Evolutionary conservation across 1,139 yeast genomes (phyloP), one percentile per base, ranked within the genome.

Genomic region (Diutina rugosa): DNA sequence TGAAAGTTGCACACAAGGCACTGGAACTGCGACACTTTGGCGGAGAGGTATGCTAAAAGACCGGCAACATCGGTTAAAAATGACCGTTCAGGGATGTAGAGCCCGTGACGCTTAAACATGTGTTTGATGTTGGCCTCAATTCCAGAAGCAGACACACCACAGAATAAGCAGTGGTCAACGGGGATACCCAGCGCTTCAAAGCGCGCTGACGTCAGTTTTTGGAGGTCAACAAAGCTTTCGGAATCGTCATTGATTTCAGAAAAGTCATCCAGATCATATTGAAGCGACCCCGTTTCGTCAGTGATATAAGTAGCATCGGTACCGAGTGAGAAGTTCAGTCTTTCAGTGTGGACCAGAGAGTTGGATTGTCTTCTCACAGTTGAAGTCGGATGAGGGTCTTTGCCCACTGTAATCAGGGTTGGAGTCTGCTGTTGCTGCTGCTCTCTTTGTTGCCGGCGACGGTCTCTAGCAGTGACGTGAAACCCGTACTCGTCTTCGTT

Each of bases 401-500:
- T 10, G 41, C 10, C 41, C 6, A n/a, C n/a, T 35, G 10, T 35
- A 35, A 1, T 35, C 41, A 35, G 41, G 10, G 12, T 2, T 10
- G 38, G 38, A 8, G 12, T 10, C 38, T 10, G 41, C 41, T 35
- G 41, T 35, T 35, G 41, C 41, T 35, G 41, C 41, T 35, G 41
- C 5, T 35, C 41, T 12, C 51, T 26, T 29, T 47, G 51, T 29
- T 47, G 51, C 7, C 51, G 32, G 16, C 51, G 51, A 14, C 51
- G 62, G 67, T 64, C 71, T 53, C 76, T 63, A 57, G 58, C 70
- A 63, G 63, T 71, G 7, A 80, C 66, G 56, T 68, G 67, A 64
- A 85, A 85, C 0, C 91, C 91, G 67, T 77, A 82, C 60, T 86
- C 91, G 66, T 85, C 91, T 51, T 79, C 83, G 58, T 76, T 68